Base-by-base conservation (phyloP, 2,329 filamentous ascomycete species). In the Colletotrichum plurivorum region DNA sequence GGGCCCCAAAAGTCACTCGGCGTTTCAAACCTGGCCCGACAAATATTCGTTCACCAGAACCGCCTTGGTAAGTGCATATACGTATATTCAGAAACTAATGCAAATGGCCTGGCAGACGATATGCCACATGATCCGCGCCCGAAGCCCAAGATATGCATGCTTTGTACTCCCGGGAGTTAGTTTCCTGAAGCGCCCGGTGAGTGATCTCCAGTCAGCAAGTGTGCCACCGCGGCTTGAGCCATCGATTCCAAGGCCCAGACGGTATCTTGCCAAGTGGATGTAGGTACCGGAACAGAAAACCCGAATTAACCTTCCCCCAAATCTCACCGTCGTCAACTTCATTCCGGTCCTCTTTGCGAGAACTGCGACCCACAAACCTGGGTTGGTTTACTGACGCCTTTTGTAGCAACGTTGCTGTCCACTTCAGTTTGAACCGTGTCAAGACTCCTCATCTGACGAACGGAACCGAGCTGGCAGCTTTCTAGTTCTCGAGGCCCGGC, bases 391-490 rank as follows among this genome's bases (percentile, higher is more conserved):
- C 20, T 31, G 55, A 60, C 43, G 46, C 31, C 41, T 54, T 20
- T 62, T 36, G 15, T 53, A 31, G 36, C 18, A 36, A 41, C 31
- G 31, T 13, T 27, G 56, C 5, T 41, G 46, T 27, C 16, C 18
- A 39, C 9, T 27, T 16, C 20, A n/a, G 53, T 20, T 54, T 15
- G 22, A 45, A 18, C 22, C 12, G 31, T 39, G 25, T 61, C 36
- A 69, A 46, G 51, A 61, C 51, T 69, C 67, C 43, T 63, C 45
- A 39, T 65, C 59, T 7, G 60, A 58, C 5, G 68, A 57, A 7
- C 67, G 64, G 25, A 63, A 70, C n/a, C 67, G 56, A 51, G 67
- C 67, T 39, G 67, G 67, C 18, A 57, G 39, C 54, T 70, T 70
- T 20, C 66, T 63, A 4, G 45, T 52, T 31, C 67, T 68, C 13